Base-by-base conservation (phyloP, 352 stramenopile genomes). In the Phytopythium mirpurense region DNA sequence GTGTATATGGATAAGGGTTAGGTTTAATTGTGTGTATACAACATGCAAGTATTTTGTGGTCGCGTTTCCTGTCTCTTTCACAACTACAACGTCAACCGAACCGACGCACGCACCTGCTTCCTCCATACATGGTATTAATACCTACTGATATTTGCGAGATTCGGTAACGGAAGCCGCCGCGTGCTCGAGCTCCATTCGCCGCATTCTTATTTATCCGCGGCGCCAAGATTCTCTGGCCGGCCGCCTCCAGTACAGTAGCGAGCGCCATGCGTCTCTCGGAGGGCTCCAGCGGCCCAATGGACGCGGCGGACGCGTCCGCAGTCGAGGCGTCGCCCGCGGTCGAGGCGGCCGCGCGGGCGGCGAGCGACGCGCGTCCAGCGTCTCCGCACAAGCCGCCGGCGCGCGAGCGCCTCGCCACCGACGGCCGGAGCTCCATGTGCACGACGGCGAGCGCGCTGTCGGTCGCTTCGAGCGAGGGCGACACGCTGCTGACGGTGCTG, bases 361-460 rank as follows among this genome's bases (percentile, higher is more conserved):
- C 34, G 36, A 14, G n/a, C n/a, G 37, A 26, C 15, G 1, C 18
- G 37, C 37, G n/a, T 11, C 19, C 10, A 18, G 37, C 24, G 40
- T 36, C 43, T 10, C 43, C 43, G 26, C 43, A 12, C 45, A 51
- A 51, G 45, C 27, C 29, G 29, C 18, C 16, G n/a, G n/a, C n/a
- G n/a, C n/a, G n/a, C 24, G 45, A 45, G 9, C 19, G 40, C 10
- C 40, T n/a, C 0, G 3, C 14, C 18, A 21, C 19, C 21, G 40
- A 45, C 19, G 11, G 23, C 40, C 9, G 40, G 19, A 29, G 45
- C 27, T 51, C 45, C 10, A 8, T 18, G 9, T 10, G 27, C 45
- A 38, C 45, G 29, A 16, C 45, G 27, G 26, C 45, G 29, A 53
- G 31, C 47, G 47, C 34, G 31, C 47, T 35, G n/a, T 49, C 43